phyloP scores from a whole-genome alignment of 768 basidiomycete species.

The Psilocybe sp. region DNA sequence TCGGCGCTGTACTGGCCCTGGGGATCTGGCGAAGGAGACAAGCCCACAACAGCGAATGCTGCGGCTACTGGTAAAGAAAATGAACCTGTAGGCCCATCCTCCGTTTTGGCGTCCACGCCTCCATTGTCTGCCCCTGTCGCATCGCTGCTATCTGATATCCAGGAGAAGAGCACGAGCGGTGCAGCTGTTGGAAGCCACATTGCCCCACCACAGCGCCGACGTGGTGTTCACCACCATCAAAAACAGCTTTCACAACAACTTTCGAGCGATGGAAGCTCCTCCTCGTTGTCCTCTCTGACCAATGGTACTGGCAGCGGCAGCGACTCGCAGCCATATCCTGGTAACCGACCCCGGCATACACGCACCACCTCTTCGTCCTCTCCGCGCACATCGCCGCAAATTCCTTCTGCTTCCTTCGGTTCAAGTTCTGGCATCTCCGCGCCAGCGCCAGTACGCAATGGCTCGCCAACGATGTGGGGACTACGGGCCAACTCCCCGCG shows the following conservation, averaged over 20 bases:
- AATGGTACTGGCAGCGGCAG: not conserved
- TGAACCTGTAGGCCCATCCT: constrained; percentile 1
- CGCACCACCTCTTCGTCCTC: not conserved
- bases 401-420: not conserved
- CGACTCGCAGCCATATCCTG: not conserved
- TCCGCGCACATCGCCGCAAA: not conserved
- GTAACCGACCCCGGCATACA: not conserved
- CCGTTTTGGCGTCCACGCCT: not conserved
- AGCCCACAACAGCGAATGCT: not conserved
- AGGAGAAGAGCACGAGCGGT: constrained; percentile 22
- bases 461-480: not conserved
- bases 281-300: not conserved
- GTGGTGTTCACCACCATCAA: not conserved
- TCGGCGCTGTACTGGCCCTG: constrained; percentile 18
- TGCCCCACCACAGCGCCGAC: constrained; percentile 6
- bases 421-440: not conserved
- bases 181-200: constrained; percentile 5
- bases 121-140: constrained; percentile 2
- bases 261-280: not conserved
- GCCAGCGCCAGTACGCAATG: constrained; percentile 2
- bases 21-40: constrained; percentile 10
- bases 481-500: not conserved
- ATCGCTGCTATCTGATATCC: constrained; percentile 18
- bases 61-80: not conserved
- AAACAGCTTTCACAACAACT: not conserved